Evolutionary conservation across 768 basidiomycete genomes (phyloP), one percentile per base, ranked within the genome.

Genomic region (Hericium coralloides): DNA sequence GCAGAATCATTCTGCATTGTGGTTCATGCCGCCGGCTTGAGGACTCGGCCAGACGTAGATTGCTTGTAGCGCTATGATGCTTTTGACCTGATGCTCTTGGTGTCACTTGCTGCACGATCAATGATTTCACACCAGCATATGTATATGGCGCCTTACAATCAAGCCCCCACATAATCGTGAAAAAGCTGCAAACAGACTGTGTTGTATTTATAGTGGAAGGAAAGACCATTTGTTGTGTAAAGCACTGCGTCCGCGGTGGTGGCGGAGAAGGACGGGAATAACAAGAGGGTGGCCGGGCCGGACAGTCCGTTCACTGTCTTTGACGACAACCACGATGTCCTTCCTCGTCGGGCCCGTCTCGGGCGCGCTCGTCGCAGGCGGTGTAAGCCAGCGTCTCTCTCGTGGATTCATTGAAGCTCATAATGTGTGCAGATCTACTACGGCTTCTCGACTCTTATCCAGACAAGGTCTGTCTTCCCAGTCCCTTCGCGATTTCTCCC

Each of bases 361-460:
- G 38, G 85, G 85, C 25, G 83, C 82, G 37, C 72, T 87, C 56
- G 77, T 81, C 52, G 85, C 84, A 38, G 84, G 85, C 55, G 85
- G 85, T 60, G 85, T 82, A 68, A 64, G 78, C 72, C 57, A 39
- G 49, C 23, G 50, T 7, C 26, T 49, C 48, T 18, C n/a, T 38
- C 15, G 23, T 2, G 18, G 20, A 22, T 31, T 55, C 12, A 59
- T 84, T 22, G 25, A 23, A 10, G 14, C 49, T 54, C 38, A 59
- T 20, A 22, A 37, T 15, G 6, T 22, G 38, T 49, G 12, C 51
- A 62, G 61, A 37, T 85, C 5, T 87, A 87, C 69, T 87, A 87
- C 67, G 85, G 83, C 22, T 83, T 87, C 65, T 86, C 84, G 2
- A 81, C 77, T 63, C 65, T 85, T 67, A 83, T 87, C 50, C 76